Base-by-base conservation (phyloP, 2,329 filamentous ascomycete species). In the Venturia pyrina region DNA sequence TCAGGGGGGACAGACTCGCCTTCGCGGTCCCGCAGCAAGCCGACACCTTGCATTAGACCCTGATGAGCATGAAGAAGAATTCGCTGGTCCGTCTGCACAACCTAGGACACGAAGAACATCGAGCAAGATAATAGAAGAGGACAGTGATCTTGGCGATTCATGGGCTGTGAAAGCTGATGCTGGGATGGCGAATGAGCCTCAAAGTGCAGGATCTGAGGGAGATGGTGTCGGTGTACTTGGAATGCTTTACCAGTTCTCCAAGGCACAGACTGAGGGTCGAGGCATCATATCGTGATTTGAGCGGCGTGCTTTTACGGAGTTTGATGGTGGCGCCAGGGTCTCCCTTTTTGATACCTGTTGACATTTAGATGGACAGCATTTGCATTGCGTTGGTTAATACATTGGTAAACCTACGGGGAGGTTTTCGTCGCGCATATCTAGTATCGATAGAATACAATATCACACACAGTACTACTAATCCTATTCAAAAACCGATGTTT, bases 171-270 rank as follows among this genome's bases (percentile, higher is more conserved):
- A 72, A 68, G 71, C 69, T 65, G 74, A 77, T 15, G 77, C 74
- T 64, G 69, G 70, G 69, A 44, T 67, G 73, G 76, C 78, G 28
- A 79, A 78, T 28, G 82, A 82, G 8, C 72, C 68, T 6, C 70
- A 80, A 19, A 77, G 76, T 10, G 80, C 81, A 40, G 78, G 80
- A 63, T 79, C 82, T 8, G 78, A 81, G 21, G 77, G 66, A 15
- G 67, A 75, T 10, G 73, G 79, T 40, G 75, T 75, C 37, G 73
- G 65, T 46, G 65, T 60, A n/a, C 32, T 79, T 1, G 87, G 87
- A 1, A 86, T 89, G 69, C 79, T 89, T 66, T 84, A 87, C 72
- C 85, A 89, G 71, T 89, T 89, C 70, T 85, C 87, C 68, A 86
- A 84, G 74, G 85, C 83, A 46, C 83, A 85, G 68, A 80, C 79